These are phyloP conservation scores for Pseudogymnoascus sp. DNA, from an alignment of 2,329 filamentous ascomycete species.

Conservation along the genomic window DNA sequence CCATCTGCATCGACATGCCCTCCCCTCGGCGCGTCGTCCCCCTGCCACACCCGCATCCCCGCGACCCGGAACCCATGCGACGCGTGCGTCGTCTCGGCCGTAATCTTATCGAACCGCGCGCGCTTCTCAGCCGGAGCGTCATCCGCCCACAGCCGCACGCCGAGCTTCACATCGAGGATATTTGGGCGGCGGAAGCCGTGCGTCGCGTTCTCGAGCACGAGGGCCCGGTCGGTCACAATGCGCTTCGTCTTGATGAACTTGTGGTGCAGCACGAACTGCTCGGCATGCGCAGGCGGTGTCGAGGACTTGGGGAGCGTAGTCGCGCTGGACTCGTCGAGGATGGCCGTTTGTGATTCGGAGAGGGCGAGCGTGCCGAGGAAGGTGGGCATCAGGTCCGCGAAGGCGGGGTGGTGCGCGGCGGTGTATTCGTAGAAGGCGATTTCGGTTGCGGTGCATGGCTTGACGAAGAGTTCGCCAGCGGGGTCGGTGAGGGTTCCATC, in stretches of 20 bases:
- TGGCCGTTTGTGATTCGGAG: slow-evolving; percentile 42
- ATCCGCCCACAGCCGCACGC: slow-evolving; percentile 77
- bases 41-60: slow-evolving; percentile 56
- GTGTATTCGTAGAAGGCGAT: slow-evolving; percentile 80
- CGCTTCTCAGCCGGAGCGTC: slow-evolving; percentile 52
- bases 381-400: slow-evolving; percentile 72
- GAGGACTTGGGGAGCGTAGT: slow-evolving; percentile 10
- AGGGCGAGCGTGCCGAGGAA: slow-evolving; percentile 75
- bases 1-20: slow-evolving; percentile 45
- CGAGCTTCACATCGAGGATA: slow-evolving; percentile 89
- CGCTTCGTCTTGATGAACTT: slow-evolving; percentile 21
- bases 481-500: slow-evolving; percentile 82
- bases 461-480: slow-evolving; percentile 81
- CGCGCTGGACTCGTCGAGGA: slow-evolving; percentile 43
- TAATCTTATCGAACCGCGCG: slow-evolving; percentile 51
- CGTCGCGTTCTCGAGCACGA: slow-evolving; percentile 79
- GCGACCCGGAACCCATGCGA: slow-evolving; percentile 55
- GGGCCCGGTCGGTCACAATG: slow-evolving; percentile 69
- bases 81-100: slow-evolving; percentile 49
- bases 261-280: slow-evolving; percentile 9
- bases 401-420: slow-evolving; percentile 55
- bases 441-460: slow-evolving; percentile 81
- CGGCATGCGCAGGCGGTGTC: slow-evolving; percentile 9
- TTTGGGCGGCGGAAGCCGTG: slow-evolving; percentile 77
- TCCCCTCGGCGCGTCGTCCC: slow-evolving; percentile 41